Evolutionary conservation across 305 asterid genomes (phyloP), one percentile per base, ranked within the genome.

Genomic region (Fraxinus baroniana): DNA sequence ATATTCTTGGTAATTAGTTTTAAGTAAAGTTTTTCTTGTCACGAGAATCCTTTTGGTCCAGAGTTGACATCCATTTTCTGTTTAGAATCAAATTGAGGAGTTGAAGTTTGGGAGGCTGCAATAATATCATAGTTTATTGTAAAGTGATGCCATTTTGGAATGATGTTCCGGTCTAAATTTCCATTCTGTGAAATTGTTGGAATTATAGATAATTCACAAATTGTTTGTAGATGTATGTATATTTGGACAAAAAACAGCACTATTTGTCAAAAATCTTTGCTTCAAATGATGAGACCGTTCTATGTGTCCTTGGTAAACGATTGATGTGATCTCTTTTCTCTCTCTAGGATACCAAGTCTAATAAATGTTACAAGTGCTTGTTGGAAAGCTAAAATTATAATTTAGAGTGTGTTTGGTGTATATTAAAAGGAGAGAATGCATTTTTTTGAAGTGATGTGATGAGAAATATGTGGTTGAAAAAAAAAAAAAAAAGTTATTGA

Each of bases 21-120:
- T 12, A 26, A 26, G 74, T 28, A 28, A 68, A 68, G 9, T 1
- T 28, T 68, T 68, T 24, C 35, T 71, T 5, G 44, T 17, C 32
- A 13, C 24, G 8, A 68, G 36, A 71, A 71, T 32, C 12, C 76
- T 71, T 32, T 71, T 71, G 22, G 76, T 15, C 39, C 41, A 12
- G 60, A 52, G 39, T 64, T 32, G 9, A 30, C 76, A 41, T 86
- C 39, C 75, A 70, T 30, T 75, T 64, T 39, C 22, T 77, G 41
- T 60, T 75, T 81, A 30, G 78, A 71, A 66, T 41, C 35, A 33
- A 52, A 41, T 22, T 22, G 37, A 5, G 24, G 68, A 72, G 49
- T 52, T 17, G 66, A 57, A 71, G 44, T 28, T 78, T 75, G 13
- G 73, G 62, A 77, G 85, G 66, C 64, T 83, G 24, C 76, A 57